Evolutionary conservation across 768 basidiomycete genomes (phyloP), one percentile per base, ranked within the genome.

Genomic region (Leucosporidium yakuticum): DNA sequence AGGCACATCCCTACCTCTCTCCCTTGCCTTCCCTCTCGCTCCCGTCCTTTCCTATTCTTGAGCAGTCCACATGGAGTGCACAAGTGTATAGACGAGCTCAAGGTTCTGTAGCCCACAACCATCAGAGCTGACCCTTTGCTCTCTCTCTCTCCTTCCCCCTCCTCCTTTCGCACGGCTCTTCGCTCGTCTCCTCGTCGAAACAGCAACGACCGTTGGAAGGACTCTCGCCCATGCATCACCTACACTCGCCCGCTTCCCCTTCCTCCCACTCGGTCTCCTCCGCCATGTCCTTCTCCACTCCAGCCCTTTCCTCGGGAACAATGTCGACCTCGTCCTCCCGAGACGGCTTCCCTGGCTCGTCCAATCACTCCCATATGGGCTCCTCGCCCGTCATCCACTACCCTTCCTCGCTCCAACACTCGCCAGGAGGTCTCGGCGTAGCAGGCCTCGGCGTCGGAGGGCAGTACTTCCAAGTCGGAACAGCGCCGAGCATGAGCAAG

Each of bases 291-390:
- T 58, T n/a, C 36, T 58, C 36, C 3, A 58, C 57, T 11, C 57
- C 57, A 11, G 44, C 57, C 23, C 57, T 58, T 36, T 58, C 57
- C 31, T 23, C 56, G 17, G 56, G 34, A 19, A 57, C 56, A 19
- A 36, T 36, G 56, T 57, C 56, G n/a, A 54, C 53, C 36, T 58
- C 57, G 1, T 60, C 59, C 7, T 49, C 59, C 9, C 59, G 48
- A 48, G 59, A 60, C n/a, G 31, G 25, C 59, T 60, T 60, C 19
- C 47, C 47, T 20, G 14, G 17, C 29, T 47, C 59, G 1, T 47
- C n/a, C 14, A 25, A 17, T 17, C 25, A 47, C 59, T 29, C n/a
- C 27, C 7, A 17, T 3, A 19, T 27, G 1, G 25, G 25, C 27
- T 31, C 32, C 56, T 53, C 51, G 21, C 51, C 51, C 4, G 27